These are phyloP conservation scores for Coemansia aciculifera DNA, from an alignment of 192 early-diverging fungal genomes.

Conservation along the genomic window DNA sequence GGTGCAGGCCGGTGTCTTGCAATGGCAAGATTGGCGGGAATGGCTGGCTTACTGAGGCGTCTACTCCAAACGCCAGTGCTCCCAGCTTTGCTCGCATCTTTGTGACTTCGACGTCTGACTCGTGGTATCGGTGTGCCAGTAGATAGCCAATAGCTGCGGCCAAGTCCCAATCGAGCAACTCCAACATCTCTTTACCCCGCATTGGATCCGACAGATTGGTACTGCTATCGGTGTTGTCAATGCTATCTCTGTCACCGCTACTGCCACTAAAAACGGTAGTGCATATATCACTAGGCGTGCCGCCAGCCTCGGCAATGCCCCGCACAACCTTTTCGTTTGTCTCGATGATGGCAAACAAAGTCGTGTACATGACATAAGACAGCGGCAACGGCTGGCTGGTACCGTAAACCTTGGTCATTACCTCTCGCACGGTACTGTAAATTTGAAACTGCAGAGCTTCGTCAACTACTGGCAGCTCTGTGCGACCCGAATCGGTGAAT, in stretches of 20 bases:
- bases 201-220: slow-evolving; percentile 11
- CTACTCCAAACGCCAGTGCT: slow-evolving; percentile 34
- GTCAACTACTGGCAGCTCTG: slow-evolving; percentile 16
- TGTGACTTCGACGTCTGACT: slow-evolving; percentile 13
- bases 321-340: slow-evolving; percentile 37
- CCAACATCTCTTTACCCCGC: slow-evolving; percentile 19
- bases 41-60: slow-evolving; percentile 22
- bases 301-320: slow-evolving; percentile 14
- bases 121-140: slow-evolving; percentile 33
- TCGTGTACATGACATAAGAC: slow-evolving; percentile 37
- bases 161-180: slow-evolving; percentile 46
- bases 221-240: background rate
- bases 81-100: slow-evolving; percentile 32
- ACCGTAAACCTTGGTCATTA: slow-evolving; percentile 18
- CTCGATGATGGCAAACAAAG: slow-evolving; percentile 41
- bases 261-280: background rate
- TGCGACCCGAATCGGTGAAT: slow-evolving; percentile 8
- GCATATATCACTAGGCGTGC: background rate
- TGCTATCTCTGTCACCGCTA: background rate
- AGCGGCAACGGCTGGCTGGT: slow-evolving; percentile 1
- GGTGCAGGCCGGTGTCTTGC: slow-evolving; percentile 36
- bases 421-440: slow-evolving; percentile 32
- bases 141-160: slow-evolving; percentile 46
- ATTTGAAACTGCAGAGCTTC: slow-evolving; percentile 43
- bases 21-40: slow-evolving; percentile 36